Evolutionary conservation across 352 stramenopile genomes (phyloP).

Genomic region (Pythium phragmiticola): DNA sequence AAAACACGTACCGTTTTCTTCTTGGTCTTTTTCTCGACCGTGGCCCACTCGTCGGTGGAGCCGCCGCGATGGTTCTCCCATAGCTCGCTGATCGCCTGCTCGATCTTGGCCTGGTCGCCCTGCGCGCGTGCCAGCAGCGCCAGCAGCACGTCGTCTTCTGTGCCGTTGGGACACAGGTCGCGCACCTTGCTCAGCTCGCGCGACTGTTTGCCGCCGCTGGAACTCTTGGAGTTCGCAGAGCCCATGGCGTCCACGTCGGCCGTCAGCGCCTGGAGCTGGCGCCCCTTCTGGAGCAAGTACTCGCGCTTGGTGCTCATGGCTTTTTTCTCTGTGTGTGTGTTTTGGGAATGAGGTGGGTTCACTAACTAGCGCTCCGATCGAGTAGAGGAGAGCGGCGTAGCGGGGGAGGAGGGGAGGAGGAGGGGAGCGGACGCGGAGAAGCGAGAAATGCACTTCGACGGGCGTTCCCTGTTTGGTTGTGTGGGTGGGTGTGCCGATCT

Average conservation of each 20-base stretch:
- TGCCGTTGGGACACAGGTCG: conserved; percentile 80
- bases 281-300: conserved; percentile 80
- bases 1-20: conserved; percentile 43
- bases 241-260: conserved; percentile 38
- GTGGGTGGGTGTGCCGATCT: conserved; percentile 13
- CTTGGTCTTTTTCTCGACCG: conserved; percentile 75
- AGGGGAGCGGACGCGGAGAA: conserved; percentile 7
- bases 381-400: background rate
- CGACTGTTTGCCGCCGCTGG: conserved; percentile 38
- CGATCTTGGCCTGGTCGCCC: conserved; percentile 66
- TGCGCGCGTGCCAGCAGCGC: conserved; percentile 70
- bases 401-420: conserved; percentile 10
- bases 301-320: conserved; percentile 78
- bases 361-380: conserved; percentile 3
- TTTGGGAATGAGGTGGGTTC: background rate
- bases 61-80: conserved; percentile 79
- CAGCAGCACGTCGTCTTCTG: conserved; percentile 69
- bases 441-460: conserved; percentile 14
- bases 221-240: conserved; percentile 13
- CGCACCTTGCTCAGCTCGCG: conserved; percentile 78
- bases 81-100: conserved; percentile 76
- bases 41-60: conserved; percentile 69
- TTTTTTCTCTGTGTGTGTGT: conserved; percentile 29
- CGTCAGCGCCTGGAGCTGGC: conserved; percentile 79
- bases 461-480: conserved; percentile 13